Evolutionary conservation across 176 grass and related monocot genomes (phyloP).

Genomic region (Bolboschoenus planiculmis): DNA sequence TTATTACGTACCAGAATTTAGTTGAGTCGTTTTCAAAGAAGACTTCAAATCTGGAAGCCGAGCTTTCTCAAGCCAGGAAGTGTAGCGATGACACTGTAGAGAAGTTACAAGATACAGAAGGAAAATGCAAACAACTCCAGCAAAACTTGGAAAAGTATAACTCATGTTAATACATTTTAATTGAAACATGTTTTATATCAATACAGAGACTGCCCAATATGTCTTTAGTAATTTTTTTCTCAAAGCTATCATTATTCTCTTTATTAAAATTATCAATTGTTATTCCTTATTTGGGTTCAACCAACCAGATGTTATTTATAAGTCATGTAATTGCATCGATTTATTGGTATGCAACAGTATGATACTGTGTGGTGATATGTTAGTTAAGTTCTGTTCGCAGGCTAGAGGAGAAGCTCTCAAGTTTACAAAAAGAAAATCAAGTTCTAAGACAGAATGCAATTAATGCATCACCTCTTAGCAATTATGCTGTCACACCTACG

Average conservation of each 20-base stretch:
- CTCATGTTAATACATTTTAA: neutral
- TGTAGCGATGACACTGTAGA: constrained; percentile 68
- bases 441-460: constrained; percentile 78
- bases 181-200: neutral
- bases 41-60: constrained; percentile 59
- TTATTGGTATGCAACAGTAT: neutral
- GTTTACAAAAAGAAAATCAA: constrained; percentile 84
- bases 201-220: neutral
- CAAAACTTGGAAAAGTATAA: constrained; percentile 81
- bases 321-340: neutral
- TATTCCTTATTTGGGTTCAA: neutral
- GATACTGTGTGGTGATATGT: constrained; percentile 9
- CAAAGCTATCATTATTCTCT: neutral
- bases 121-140: constrained; percentile 67
- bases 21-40: constrained; percentile 65
- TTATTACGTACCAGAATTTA: constrained; percentile 47
- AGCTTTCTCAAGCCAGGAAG: constrained; percentile 62
- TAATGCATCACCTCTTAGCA: constrained; percentile 40
- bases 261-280: neutral
- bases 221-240: neutral
- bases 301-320: constrained; percentile 5
- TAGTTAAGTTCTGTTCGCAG: constrained; percentile 34
- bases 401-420: constrained; percentile 77
- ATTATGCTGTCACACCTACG: constrained; percentile 36
- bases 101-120: constrained; percentile 77